phyloP scores from a whole-genome alignment of 2,329 filamentous ascomycete genomes.

The Ophiostoma triangulosporum region DNA sequence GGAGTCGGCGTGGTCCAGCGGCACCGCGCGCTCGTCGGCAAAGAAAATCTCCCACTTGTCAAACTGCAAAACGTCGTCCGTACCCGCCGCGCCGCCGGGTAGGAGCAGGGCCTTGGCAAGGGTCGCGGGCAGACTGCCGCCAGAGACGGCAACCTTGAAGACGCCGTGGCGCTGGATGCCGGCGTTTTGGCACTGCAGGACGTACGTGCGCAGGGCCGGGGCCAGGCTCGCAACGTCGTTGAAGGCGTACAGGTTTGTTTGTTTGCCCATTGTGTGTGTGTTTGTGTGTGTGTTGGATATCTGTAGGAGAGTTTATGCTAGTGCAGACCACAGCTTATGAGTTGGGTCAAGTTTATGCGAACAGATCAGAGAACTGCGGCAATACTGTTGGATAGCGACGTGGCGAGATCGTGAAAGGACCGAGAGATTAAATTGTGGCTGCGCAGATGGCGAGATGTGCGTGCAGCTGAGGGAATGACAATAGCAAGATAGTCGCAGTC shows the following conservation, averaged over 20 bases:
- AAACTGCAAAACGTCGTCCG: slow-evolving; percentile 57
- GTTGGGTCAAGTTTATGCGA: background rate
- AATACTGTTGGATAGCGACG: background rate
- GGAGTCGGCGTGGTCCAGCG: slow-evolving; percentile 82
- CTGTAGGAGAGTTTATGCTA: background rate
- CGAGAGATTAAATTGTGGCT: background rate
- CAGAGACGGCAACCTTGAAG: slow-evolving; percentile 89
- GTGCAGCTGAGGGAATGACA: background rate
- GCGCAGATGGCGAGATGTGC: background rate
- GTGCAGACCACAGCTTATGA: too few species aligned
- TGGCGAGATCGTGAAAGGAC: background rate
- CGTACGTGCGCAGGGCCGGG: slow-evolving; percentile 62
- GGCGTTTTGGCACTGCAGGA: slow-evolving; percentile 68
- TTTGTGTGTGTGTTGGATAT: background rate
- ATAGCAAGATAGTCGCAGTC: background rate
- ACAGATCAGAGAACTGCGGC: background rate
- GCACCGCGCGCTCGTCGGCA: slow-evolving; percentile 90
- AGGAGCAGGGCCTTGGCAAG: slow-evolving; percentile 73
- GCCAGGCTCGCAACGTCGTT: slow-evolving; percentile 56
- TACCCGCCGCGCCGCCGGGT: slow-evolving; percentile 21
- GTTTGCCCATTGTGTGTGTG: slow-evolving; percentile 34
- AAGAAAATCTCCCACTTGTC: slow-evolving; percentile 96
- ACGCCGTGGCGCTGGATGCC: slow-evolving; percentile 66
- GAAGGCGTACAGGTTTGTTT: slow-evolving; percentile 71
- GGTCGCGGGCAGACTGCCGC: slow-evolving; percentile 80